These are phyloP conservation scores for Juglanconis oblonga DNA, from an alignment of 2,329 filamentous ascomycete species.

Conservation along the genomic window DNA sequence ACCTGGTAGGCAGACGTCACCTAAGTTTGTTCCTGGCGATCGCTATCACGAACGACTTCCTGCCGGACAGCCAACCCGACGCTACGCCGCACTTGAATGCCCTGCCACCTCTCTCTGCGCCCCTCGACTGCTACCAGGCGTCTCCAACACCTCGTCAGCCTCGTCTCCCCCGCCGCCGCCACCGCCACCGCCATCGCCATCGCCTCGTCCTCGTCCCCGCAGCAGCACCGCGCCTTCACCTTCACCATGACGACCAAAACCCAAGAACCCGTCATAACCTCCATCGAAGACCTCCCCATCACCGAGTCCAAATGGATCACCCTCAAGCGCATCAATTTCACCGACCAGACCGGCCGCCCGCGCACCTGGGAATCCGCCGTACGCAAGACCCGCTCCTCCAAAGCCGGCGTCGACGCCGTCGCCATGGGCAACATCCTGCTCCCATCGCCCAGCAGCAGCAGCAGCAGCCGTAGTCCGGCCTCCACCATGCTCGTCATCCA, in stretches of 20 bases:
- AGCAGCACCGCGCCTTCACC: neutral
- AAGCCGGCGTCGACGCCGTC: constrained; percentile 56
- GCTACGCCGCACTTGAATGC: neutral
- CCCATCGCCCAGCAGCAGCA: constrained; percentile 33
- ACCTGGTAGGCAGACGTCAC: too few relatives aligned
- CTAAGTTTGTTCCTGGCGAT: too few relatives aligned
- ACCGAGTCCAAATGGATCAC: constrained; percentile 56
- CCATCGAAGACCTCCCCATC: constrained; percentile 44
- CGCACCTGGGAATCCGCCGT: constrained; percentile 60
- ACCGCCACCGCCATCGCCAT: neutral
- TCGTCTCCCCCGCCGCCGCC: neutral
- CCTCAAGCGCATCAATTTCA: constrained; percentile 55
- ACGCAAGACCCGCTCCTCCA: constrained; percentile 51
- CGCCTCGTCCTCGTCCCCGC: neutral
- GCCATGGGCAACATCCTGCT: constrained; percentile 60
- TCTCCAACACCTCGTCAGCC: neutral
- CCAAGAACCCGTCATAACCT: constrained; percentile 44
- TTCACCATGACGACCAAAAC: constrained; percentile 35
- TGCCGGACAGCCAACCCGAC: neutral
- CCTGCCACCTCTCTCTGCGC: neutral
- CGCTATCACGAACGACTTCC: too few relatives aligned
- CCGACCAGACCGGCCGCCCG: constrained; percentile 50
- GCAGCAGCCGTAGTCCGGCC: neutral
- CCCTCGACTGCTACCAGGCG: constrained; percentile 4
- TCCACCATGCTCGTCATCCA: constrained; percentile 51